Evolutionary conservation across 495 filamentous ascomycete genomes (phyloP).

Genomic region (Mytilinidion resinicola): DNA sequence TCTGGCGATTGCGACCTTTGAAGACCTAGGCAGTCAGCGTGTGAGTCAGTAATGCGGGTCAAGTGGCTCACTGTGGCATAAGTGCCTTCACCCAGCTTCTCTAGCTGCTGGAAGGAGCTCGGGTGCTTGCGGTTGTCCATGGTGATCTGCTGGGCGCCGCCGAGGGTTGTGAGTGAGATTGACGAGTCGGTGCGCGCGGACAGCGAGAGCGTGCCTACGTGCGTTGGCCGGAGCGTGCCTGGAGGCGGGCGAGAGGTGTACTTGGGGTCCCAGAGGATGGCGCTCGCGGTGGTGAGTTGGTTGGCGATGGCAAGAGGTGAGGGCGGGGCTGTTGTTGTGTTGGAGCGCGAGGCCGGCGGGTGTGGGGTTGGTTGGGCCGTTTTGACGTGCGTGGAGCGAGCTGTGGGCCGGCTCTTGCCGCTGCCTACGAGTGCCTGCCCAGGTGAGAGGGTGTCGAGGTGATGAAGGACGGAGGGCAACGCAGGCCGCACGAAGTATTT

Average conservation of each 20-base stretch:
- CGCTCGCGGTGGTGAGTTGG: constrained; percentile 36
- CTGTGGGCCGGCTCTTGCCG: not conserved
- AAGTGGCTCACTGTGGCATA: constrained; percentile 76
- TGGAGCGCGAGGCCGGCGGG: constrained; percentile 15
- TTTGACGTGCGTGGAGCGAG: constrained; percentile 11
- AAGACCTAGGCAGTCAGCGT: constrained; percentile 33
- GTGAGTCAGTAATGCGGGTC: not conserved
- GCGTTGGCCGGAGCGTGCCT: constrained; percentile 33
- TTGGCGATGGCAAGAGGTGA: constrained; percentile 32
- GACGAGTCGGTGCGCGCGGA: constrained; percentile 37
- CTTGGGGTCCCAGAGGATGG: constrained; percentile 39
- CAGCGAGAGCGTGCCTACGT: constrained; percentile 37
- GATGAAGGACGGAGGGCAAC: not conserved
- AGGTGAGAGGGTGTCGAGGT: constrained; percentile 4
- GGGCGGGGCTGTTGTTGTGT: constrained; percentile 24
- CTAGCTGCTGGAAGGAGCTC: constrained; percentile 96
- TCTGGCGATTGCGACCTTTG: constrained; percentile 41
- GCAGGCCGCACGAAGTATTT: not conserved
- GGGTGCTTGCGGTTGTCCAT: constrained; percentile 84
- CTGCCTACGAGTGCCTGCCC: not conserved
- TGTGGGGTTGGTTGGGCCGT: constrained; percentile 23
- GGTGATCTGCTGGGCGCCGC: constrained; percentile 33
- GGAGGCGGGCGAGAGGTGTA: constrained; percentile 36
- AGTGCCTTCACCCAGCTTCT: constrained; percentile 96
- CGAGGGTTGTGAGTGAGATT: constrained; percentile 35